These are phyloP conservation scores for Breynia disticha DNA, from an alignment of 441 rosid species.

Conservation along the genomic window DNA sequence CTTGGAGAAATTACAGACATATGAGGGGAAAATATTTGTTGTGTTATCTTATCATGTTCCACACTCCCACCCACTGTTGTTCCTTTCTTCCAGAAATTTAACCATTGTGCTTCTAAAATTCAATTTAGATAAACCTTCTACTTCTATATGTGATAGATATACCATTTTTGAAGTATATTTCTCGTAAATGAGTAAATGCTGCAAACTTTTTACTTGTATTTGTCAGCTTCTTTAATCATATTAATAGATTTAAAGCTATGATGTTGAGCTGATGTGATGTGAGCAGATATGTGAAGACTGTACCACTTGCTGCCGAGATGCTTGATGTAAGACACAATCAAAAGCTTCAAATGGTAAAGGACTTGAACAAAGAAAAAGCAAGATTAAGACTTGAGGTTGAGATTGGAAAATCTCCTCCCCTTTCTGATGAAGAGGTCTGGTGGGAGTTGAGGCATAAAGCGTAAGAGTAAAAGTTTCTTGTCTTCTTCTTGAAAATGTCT, in stretches of 20 bases:
- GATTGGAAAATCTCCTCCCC: conserved; percentile 94
- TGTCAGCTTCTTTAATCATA: neutral
- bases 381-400: conserved; percentile 76
- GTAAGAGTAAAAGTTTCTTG: conserved; percentile 39
- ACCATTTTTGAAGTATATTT: too few species aligned
- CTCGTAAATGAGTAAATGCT: too few species aligned
- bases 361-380: conserved; percentile 58
- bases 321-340: conserved; percentile 79
- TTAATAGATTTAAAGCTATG: neutral
- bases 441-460: conserved; percentile 86
- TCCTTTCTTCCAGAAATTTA: neutral
- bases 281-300: conserved; percentile 78
- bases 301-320: conserved; percentile 84
- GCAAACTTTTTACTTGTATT: too few species aligned
- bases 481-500: neutral
- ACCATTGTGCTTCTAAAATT: neutral
- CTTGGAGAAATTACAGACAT: neutral
- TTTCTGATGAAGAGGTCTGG: conserved; percentile 85
- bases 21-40: neutral
- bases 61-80: neutral
- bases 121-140: neutral
- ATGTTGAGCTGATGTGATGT: conserved; percentile 4
- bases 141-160: neutral
- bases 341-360: conserved; percentile 84
- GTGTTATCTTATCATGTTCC: neutral